These are phyloP conservation scores for Oryza glumipatula DNA, from an alignment of 176 grass and related monocot species.

Conservation along the genomic window DNA sequence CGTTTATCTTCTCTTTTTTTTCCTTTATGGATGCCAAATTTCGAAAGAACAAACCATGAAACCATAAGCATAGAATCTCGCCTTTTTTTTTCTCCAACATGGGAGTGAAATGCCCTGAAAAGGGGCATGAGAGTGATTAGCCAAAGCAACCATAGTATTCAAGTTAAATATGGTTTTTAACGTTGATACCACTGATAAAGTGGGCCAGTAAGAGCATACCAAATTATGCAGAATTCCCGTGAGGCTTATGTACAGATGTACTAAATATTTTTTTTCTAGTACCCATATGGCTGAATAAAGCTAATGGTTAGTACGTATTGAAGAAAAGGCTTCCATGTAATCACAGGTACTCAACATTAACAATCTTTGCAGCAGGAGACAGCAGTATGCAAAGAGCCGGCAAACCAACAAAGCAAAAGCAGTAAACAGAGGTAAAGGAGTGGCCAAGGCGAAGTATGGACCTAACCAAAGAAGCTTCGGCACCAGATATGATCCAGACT, in stretches of 20 bases:
- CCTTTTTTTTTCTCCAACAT: background rate
- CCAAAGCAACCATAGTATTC: background rate
- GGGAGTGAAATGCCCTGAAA: background rate
- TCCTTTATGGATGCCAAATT: conserved; percentile 11
- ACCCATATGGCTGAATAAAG: too few relatives aligned
- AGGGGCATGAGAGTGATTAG: conserved; percentile 23
- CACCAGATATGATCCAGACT: conserved; percentile 9
- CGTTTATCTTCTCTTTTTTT: background rate
- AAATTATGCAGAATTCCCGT: background rate
- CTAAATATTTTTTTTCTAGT: background rate
- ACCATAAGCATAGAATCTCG: background rate
- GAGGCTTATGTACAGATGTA: background rate
- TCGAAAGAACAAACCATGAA: background rate
- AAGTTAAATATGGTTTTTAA: too few relatives aligned
- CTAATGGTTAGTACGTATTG: too few relatives aligned
- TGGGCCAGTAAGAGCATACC: background rate
- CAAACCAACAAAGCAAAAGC: conserved; percentile 11
- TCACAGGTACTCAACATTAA: background rate
- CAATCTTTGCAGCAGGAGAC: background rate
- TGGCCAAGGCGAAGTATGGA: background rate
- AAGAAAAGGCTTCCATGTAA: background rate
- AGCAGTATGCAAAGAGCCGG: background rate
- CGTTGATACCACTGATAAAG: background rate
- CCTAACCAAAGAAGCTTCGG: conserved; percentile 17
- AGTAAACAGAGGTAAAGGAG: conserved; percentile 1